Base-by-base conservation (phyloP, 1,139 yeast genomes). In the Pichia inconspicua region DNA sequence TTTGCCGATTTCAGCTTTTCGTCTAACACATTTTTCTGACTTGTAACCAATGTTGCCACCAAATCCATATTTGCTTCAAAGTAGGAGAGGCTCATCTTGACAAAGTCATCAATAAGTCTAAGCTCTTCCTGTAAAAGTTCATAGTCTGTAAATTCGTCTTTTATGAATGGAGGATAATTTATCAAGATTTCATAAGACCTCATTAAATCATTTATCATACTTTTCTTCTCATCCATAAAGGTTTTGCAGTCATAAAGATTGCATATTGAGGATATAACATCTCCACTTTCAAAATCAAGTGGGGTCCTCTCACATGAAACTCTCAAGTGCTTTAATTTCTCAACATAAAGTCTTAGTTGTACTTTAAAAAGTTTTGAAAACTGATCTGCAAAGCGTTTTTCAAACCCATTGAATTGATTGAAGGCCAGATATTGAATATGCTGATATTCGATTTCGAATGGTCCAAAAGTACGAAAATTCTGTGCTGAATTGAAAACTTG, bases 371-470 rank as follows among this genome's bases (percentile, higher is more conserved):
- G 60, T 1, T 59, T 61, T 1, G 80, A 66, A 60, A 84, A 82
- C 19, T 64, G 65, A 1, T 59, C 55, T 8, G 78, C 53, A 3
- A 83, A 59, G 1, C 70, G 73, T 40, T 66, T 71, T 53, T 80
- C 84, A 75, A 85, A 81, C 1, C 62, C 55, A 47, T 80, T 85
- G 63, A 77, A 84, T 56, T 75, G 77, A 5, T 80, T 62, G 40
- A 70, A 71, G 11, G 81, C 72, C 45, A 80, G 68, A 1, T 75
- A 65, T 55, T 81, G 84, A 1, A 82, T 81, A 17, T 74, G 73
- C 5, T 73, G 68, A 58, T 73, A 80, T 42, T 76, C 71, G 14
- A 72, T 55, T 6, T 66, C 55, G 28, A 78, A 54, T 2, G 63
- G 53, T 0, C 84, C 81, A 62, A 79, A 69, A 1, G 40, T 15